Percentiles rank a stretch among this genome's conserved stretches.
Evolutionary conservation across 306 rosid genomes (phyloP).

Genomic region (Cyamopsis tetragonoloba): DNA sequence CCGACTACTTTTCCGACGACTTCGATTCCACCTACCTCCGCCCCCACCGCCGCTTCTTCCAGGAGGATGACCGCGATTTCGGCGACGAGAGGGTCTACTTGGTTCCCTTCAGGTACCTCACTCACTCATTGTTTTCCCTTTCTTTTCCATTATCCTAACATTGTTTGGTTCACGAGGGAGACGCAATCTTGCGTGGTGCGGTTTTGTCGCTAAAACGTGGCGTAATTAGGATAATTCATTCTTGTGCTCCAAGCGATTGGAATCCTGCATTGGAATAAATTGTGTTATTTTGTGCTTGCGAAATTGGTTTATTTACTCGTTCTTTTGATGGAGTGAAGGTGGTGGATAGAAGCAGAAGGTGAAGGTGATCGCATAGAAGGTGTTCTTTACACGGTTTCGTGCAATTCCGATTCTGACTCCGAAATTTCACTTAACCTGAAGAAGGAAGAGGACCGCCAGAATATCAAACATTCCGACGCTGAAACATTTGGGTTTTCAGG

Average conservation of each 20-base stretch:
- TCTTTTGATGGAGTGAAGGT: constrained; percentile 46
- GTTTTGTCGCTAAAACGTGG: background rate
- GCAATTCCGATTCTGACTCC: constrained; percentile 29
- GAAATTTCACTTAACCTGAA: constrained; percentile 49
- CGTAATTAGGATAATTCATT: background rate
- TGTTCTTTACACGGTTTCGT: constrained; percentile 47
- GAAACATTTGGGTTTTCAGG: constrained; percentile 59
- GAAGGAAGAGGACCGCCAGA: constrained; percentile 38
- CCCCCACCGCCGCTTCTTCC: constrained; percentile 52
- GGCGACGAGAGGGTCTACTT: constrained; percentile 53
- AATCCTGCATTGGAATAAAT: background rate
- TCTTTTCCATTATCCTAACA: too few species aligned
- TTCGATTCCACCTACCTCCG: constrained; percentile 38
- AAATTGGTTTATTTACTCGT: background rate
- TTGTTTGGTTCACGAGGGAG: background rate
- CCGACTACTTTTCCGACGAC: constrained; percentile 43
- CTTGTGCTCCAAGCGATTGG: constrained; percentile 2
- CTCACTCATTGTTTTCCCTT: background rate
- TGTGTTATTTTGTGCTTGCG: background rate
- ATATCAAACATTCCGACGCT: constrained; percentile 30
- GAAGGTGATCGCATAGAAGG: constrained; percentile 44
- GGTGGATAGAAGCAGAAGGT: constrained; percentile 62
- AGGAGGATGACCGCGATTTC: constrained; percentile 34
- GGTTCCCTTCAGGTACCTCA: constrained; percentile 53
- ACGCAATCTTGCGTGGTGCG: background rate